Evolutionary conservation across 768 basidiomycete species (phyloP).

Genomic region (Fistulinella prunicolor): DNA sequence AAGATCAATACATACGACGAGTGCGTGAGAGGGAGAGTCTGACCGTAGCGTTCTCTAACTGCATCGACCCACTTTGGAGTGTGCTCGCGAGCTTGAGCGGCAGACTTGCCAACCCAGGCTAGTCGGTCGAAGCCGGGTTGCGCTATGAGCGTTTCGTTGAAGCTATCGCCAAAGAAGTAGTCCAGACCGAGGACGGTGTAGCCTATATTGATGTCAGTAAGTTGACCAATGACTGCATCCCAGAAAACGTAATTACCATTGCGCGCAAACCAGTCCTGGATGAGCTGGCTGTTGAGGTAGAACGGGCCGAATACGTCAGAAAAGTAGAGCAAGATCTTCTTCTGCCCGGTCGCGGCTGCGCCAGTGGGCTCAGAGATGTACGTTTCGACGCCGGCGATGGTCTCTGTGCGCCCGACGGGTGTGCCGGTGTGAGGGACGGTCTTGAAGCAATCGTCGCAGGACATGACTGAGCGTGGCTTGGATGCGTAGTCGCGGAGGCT

Average conservation of each 20-base stretch:
- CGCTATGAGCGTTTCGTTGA: constrained; percentile 39
- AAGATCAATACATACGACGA: constrained; percentile 4
- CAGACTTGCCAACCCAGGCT: constrained; percentile 41
- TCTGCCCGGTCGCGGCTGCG: constrained; percentile 19
- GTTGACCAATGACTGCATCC: no score
- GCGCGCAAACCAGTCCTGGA: constrained; percentile 64
- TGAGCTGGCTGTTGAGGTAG: constrained; percentile 52
- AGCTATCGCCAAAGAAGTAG: constrained; percentile 60
- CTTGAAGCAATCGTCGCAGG: constrained; percentile 51
- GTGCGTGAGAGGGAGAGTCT: not conserved
- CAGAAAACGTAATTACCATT: constrained; percentile 39
- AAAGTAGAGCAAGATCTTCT: constrained; percentile 54
- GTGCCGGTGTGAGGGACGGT: constrained; percentile 52
- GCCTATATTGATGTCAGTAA: constrained; percentile 33
- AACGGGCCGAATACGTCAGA: constrained; percentile 61
- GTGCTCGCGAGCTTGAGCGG: constrained; percentile 35
- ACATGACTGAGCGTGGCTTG: constrained; percentile 29
- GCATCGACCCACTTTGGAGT: constrained; percentile 52
- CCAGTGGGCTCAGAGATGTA: constrained; percentile 50
- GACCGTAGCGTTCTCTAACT: constrained; percentile 49
- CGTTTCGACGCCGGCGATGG: constrained; percentile 41
- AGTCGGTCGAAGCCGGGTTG: constrained; percentile 37
- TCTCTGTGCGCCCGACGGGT: constrained; percentile 37
- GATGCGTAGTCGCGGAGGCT: constrained; percentile 29
- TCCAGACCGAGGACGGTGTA: constrained; percentile 59